Conservation (phyloP, 176 grass and related monocot species). For the Eragrostis curvula region DNA sequence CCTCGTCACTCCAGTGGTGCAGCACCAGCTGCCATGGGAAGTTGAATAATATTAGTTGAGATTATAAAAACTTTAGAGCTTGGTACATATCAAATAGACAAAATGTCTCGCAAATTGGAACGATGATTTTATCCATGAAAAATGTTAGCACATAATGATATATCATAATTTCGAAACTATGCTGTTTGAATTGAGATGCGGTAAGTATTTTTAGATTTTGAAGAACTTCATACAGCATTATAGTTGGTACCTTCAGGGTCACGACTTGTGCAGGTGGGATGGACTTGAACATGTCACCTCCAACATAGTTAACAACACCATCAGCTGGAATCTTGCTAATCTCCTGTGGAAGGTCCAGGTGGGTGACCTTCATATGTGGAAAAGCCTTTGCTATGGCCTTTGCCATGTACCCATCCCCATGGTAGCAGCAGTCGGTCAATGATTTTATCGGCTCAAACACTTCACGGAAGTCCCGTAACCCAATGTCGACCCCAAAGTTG, state of each 20-base stretch:
- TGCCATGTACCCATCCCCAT: slow-evolving; percentile 44
- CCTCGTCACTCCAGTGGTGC: slow-evolving; percentile 49
- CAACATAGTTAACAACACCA: slow-evolving; percentile 29
- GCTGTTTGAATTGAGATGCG: too few species aligned
- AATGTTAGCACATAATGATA: too few species aligned
- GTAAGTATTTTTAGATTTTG: too few species aligned
- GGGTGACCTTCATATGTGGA: too few species aligned
- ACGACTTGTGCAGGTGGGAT: slow-evolving; percentile 50
- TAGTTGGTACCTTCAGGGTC: slow-evolving; percentile 44
- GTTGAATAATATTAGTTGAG: not conserved
- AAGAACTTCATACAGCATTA: too few species aligned
- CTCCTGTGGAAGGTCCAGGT: slow-evolving; percentile 49
- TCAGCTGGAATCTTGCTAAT: not conserved
- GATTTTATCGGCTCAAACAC: slow-evolving; percentile 37
- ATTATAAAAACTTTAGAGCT: not conserved
- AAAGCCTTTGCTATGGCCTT: too few species aligned
- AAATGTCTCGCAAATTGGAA: too few species aligned
- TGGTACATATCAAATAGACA: too few species aligned
- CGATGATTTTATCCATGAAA: too few species aligned
- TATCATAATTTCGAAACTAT: too few species aligned
- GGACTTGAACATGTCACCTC: slow-evolving; percentile 45
- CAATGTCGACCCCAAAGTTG: not conserved
- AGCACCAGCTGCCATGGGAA: slow-evolving; percentile 4
- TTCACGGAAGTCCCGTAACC: not conserved
- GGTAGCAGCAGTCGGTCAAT: slow-evolving; percentile 43